These are phyloP conservation scores for Suillus lakei DNA, from an alignment of 768 basidiomycete species.

Conservation along the genomic window DNA sequence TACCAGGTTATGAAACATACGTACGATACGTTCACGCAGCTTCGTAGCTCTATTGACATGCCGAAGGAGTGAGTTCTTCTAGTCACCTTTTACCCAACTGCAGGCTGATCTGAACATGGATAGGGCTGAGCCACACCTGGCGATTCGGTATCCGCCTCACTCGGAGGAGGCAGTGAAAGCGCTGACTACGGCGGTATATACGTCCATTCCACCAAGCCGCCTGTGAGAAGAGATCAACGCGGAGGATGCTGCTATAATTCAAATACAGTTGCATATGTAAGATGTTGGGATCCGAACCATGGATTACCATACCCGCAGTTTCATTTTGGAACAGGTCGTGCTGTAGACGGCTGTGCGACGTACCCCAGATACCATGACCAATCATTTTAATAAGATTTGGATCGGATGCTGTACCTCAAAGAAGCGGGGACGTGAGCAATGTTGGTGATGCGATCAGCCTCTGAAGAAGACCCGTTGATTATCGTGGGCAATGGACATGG, in stretches of 20 bases:
- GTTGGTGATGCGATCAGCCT: neutral
- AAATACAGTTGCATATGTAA: neutral
- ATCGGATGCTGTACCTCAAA: neutral
- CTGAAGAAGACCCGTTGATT: neutral
- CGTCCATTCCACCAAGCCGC: conserved; percentile 22
- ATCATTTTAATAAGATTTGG: neutral
- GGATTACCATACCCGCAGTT: neutral
- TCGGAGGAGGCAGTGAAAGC: conserved; percentile 20
- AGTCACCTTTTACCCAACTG: neutral
- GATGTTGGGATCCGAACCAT: neutral
- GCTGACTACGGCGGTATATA: conserved; percentile 12
- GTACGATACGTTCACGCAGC: conserved; percentile 59
- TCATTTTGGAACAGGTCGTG: neutral
- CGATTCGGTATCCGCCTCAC: conserved; percentile 30
- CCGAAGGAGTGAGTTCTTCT: conserved; percentile 55
- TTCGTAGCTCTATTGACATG: conserved; percentile 53
- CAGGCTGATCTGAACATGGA: conserved; percentile 12
- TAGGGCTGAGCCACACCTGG: conserved; percentile 28
- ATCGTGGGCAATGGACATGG: no score
- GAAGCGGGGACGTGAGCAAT: neutral
- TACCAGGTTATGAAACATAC: conserved; percentile 54
- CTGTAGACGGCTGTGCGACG: neutral
- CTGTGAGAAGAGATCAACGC: conserved; percentile 1
- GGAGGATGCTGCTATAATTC: neutral
- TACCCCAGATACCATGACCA: neutral